Base-by-base conservation (phyloP, 1,139 yeast genomes). In the Hansenula sp. region DNA sequence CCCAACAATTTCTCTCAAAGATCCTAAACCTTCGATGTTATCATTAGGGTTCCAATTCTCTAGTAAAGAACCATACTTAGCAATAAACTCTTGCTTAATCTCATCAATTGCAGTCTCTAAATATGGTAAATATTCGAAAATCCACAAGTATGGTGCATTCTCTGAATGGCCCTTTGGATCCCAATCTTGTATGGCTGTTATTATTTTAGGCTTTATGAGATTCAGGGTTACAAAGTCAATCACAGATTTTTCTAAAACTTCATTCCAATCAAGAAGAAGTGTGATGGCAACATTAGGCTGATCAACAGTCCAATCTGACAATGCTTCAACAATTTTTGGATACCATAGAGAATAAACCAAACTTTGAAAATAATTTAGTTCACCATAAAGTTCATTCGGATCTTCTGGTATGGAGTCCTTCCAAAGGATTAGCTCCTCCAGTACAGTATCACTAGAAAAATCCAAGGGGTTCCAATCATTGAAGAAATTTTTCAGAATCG, bases 111-210 rank as follows among this genome's bases (percentile, higher is more conserved):
- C 28, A 13, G 40, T 32, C n/a, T 48, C 51, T 14, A 64, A 42
- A 38, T 54, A 61, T n/a, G 66, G 63, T 29, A 71, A 44, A 77
- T 77, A 73, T 19, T 73, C 77, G 41, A 66, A 60, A 1, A 72
- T 47, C 75, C 75, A 71, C 8, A 48, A 41, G 39, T 64, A 65
- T 5, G 71, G 71, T 11, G 53, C 45, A 19, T 40, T 33, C 2
- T 42, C 46, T 2, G 36, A 38, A 6, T 18, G 20, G 9, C 21
- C 21, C 13, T 27, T 2, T 24, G 29, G 18, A n/a, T 58, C 48
- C 77, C 78, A 72, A 0, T 48, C 44, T 12, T 55, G 44, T 3
- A 76, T 53, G 0, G 58, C 59, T 1, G 47, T 35, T 1, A 53
- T 34, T 8, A 78, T 51, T 24, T 61, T 64, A 0, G 79, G 76